These are phyloP conservation scores for Hyaloperonospora brassicae DNA, from an alignment of 352 stramenopile genomes.

Conservation along the genomic window DNA sequence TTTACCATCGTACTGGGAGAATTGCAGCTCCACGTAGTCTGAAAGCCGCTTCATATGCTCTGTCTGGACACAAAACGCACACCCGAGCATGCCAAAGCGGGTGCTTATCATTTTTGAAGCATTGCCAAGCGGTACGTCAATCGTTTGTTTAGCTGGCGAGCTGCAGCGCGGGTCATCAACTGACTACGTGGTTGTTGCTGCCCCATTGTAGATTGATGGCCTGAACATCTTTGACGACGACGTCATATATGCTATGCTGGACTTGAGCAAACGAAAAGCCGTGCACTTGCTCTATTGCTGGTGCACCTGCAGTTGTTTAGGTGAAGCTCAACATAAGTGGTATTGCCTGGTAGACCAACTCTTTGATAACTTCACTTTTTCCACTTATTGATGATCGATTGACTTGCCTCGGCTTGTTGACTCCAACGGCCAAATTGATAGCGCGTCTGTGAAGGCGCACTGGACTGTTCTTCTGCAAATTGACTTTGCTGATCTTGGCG, in stretches of 20 bases:
- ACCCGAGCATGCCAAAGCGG: slow-evolving; percentile 77
- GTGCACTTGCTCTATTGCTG: slow-evolving; percentile 56
- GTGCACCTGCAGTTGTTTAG: slow-evolving; percentile 35
- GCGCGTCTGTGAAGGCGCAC: slow-evolving; percentile 3
- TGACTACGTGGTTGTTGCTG: slow-evolving; percentile 3
- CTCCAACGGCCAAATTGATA: slow-evolving; percentile 37
- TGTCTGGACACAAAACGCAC: slow-evolving; percentile 86
- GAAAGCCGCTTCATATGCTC: slow-evolving; percentile 68
- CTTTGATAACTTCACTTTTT: slow-evolving; percentile 22
- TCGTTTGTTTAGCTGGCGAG: not conserved
- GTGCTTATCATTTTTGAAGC: slow-evolving; percentile 63
- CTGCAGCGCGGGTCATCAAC: too few species aligned
- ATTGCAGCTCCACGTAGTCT: slow-evolving; percentile 53
- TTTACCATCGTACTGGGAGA: slow-evolving; percentile 84
- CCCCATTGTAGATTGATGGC: slow-evolving; percentile 38
- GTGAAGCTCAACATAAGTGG: not conserved
- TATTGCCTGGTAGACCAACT: slow-evolving; percentile 6
- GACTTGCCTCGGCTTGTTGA: slow-evolving; percentile 23
- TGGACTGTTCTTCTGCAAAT: slow-evolving; percentile 11
- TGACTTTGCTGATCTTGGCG: slow-evolving; percentile 10
- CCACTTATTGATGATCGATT: slow-evolving; percentile 36
- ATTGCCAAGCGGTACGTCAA: slow-evolving; percentile 49
- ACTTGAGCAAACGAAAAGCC: slow-evolving; percentile 51
- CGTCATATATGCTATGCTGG: slow-evolving; percentile 45
- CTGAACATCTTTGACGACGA: slow-evolving; percentile 37